Evolutionary conservation across 73 alveolate species (phyloP).

Genomic region (Paramecium octaurelia): DNA sequence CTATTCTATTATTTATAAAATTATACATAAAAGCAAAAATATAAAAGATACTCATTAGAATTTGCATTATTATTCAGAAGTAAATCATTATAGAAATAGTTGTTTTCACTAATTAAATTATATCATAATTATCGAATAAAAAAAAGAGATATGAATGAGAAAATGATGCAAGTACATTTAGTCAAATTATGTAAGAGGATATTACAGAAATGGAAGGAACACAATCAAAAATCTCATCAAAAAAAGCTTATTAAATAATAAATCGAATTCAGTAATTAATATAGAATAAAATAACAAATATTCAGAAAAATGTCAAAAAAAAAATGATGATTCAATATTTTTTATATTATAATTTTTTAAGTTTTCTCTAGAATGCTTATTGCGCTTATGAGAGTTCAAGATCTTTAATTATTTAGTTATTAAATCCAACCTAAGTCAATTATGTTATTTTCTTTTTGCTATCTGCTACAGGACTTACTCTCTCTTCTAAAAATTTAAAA

Average conservation of each 20-base stretch:
- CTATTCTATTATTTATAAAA: background rate
- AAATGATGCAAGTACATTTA: background rate
- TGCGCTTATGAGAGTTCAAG: background rate
- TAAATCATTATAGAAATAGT: background rate
- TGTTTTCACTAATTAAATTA: background rate
- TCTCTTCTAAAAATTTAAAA: background rate
- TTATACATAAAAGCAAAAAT: background rate
- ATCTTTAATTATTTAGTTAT: background rate
- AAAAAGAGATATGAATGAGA: slow-evolving; percentile 31
- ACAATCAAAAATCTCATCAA: background rate
- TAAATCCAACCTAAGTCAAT: background rate
- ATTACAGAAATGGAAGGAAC: background rate
- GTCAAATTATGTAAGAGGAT: background rate
- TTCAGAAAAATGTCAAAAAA: background rate
- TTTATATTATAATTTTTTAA: background rate
- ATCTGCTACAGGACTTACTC: background rate
- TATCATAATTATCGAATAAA: background rate
- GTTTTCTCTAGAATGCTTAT: background rate
- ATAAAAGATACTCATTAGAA: background rate
- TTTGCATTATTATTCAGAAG: background rate
- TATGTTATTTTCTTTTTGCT: background rate
- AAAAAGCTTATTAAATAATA: background rate
- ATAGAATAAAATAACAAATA: background rate
- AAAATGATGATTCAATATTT: background rate
- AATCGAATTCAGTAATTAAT: background rate